Evolutionary conservation across 1,139 yeast genomes (phyloP).

Genomic region (Kodamaea derodonti): DNA sequence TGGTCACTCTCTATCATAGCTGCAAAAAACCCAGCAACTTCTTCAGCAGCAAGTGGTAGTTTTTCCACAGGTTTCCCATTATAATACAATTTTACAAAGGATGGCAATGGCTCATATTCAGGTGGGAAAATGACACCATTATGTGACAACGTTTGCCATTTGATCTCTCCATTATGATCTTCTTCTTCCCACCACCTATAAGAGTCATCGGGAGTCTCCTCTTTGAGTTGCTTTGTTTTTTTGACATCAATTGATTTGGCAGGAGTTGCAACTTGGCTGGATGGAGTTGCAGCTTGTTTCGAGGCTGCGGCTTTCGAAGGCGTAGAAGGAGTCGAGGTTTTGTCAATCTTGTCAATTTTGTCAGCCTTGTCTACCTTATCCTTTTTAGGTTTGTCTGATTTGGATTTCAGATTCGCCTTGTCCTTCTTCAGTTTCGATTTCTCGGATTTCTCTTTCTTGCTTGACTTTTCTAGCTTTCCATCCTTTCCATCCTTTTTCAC

Average conservation of each 20-base stretch:
- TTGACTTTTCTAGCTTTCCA: conserved; percentile 5
- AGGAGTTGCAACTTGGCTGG: not conserved
- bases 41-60: conserved; percentile 82
- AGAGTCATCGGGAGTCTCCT: conserved; percentile 46
- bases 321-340: not conserved
- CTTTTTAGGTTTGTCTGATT: conserved; percentile 3
- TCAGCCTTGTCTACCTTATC: conserved; percentile 2
- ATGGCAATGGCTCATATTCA: conserved; percentile 80
- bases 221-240: too few species aligned
- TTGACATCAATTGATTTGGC: conserved; percentile 14
- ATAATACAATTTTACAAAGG: conserved; percentile 71
- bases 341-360: not conserved
- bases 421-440: conserved; percentile 3
- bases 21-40: conserved; percentile 92
- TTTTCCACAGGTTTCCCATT: conserved; percentile 64
- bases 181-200: conserved; percentile 89
- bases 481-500: conserved; percentile 1
- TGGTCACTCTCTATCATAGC: conserved; percentile 89
- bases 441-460: conserved; percentile 2
- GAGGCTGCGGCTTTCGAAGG: conserved; percentile 4
- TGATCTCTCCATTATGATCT: conserved; percentile 63
- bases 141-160: conserved; percentile 86
- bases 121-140: conserved; percentile 94
- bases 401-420: conserved; percentile 2
- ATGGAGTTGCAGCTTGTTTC: conserved; percentile 4